Evolutionary conservation across 75 land plant species (phyloP).

Genomic region (Cryptomeria japonica): DNA sequence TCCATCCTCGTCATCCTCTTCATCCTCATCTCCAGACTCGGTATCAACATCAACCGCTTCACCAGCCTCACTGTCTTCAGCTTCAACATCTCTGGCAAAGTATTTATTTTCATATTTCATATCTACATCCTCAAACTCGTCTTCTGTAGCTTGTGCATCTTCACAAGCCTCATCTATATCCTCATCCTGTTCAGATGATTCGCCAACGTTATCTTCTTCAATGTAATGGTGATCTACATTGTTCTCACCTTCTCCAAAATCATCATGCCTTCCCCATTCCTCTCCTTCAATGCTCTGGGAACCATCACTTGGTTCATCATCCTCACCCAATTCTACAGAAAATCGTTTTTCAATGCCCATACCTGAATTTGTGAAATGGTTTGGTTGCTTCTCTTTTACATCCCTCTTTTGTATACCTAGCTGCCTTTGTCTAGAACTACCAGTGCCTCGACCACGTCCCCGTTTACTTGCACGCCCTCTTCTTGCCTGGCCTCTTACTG

Average conservation of each 20-base stretch:
- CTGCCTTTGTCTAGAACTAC: slow-evolving; percentile 22
- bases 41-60: slow-evolving; percentile 24
- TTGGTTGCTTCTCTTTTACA: slow-evolving; percentile 22
- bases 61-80: slow-evolving; percentile 14
- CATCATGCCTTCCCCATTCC: slow-evolving; percentile 29
- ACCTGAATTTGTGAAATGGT: slow-evolving; percentile 17
- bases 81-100: slow-evolving; percentile 39
- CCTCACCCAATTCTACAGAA: slow-evolving; percentile 1
- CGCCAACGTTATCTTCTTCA: slow-evolving; percentile 27
- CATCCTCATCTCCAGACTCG: slow-evolving; percentile 27
- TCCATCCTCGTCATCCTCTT: slow-evolving; percentile 30
- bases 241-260: slow-evolving; percentile 21
- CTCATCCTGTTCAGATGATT: slow-evolving; percentile 15
- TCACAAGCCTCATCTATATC: slow-evolving; percentile 20
- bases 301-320: slow-evolving; percentile 5
- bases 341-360: slow-evolving; percentile 21
- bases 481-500: slow-evolving; percentile 26
- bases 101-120: slow-evolving; percentile 24
- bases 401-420: slow-evolving; percentile 10
- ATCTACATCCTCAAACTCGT: slow-evolving; percentile 23
- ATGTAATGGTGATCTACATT: slow-evolving; percentile 7
- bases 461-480: slow-evolving; percentile 33
- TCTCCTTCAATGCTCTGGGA: slow-evolving; percentile 20
- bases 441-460: slow-evolving; percentile 32
- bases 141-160: slow-evolving; percentile 20